A percentile compares a stretch with the other conserved stretches of the same genome.
Conservation (phyloP, 2,329 filamentous ascomycete species). For the Myriosclerotinia duriaeana region DNA sequence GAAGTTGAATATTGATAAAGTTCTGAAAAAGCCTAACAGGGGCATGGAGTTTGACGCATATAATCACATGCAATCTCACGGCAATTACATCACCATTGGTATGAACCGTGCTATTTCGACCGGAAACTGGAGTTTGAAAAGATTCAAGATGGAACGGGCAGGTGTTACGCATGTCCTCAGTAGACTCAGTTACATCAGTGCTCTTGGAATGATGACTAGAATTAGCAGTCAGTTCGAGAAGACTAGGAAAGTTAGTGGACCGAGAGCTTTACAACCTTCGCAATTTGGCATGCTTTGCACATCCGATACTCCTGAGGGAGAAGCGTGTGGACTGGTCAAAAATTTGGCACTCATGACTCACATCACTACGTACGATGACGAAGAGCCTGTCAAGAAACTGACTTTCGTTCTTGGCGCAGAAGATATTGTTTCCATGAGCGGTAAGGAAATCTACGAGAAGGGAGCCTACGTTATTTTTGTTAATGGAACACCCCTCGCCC, state of each 20-base stretch:
- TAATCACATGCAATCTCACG: slow-evolving; percentile 78
- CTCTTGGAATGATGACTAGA: slow-evolving; percentile 98
- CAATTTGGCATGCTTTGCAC: slow-evolving; percentile 98
- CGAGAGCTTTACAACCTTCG: slow-evolving; percentile 91
- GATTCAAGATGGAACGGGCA: slow-evolving; percentile 97
- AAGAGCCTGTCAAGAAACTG: slow-evolving; percentile 82
- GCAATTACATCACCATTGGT: slow-evolving; percentile 83
- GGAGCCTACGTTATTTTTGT: slow-evolving; percentile 90
- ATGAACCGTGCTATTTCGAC: slow-evolving; percentile 97
- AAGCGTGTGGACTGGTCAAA: slow-evolving; percentile 96
- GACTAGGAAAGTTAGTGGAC: slow-evolving; percentile 92
- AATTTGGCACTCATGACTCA: slow-evolving; percentile 98
- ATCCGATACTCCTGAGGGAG: slow-evolving; percentile 96
- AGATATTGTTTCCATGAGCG: slow-evolving; percentile 75
- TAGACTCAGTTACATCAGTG: slow-evolving; percentile 91
- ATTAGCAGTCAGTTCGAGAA: slow-evolving; percentile 99
- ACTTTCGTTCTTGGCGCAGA: slow-evolving; percentile 84
- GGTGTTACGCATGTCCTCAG: slow-evolving; percentile 96
- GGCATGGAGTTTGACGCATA: slow-evolving; percentile 86
- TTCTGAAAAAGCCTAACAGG: slow-evolving; percentile 88
- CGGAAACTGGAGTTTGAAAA: slow-evolving; percentile 96
- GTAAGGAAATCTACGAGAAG: slow-evolving; percentile 80
- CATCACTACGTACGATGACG: slow-evolving; percentile 94
- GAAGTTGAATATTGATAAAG: slow-evolving; percentile 92
- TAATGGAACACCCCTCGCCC: slow-evolving; percentile 89